A percentile compares a stretch with the other conserved stretches of the same genome.
Evolutionary conservation across 129 eudicot species (phyloP).

Genomic region (Erigeron canadensis): DNA sequence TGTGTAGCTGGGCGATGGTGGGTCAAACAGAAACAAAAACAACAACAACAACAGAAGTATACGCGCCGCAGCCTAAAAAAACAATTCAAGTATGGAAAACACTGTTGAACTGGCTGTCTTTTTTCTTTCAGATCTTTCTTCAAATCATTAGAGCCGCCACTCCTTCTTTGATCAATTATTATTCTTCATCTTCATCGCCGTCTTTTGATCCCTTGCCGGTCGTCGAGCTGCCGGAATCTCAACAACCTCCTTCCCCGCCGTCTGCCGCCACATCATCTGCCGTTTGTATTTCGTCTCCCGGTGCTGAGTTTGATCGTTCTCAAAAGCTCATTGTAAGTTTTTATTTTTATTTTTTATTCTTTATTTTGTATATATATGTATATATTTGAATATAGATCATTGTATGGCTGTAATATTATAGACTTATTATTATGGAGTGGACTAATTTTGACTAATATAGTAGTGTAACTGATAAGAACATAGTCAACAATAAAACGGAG

Average conservation of each 20-base stretch:
- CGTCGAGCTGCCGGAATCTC: constrained; percentile 54
- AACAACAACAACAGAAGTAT: constrained; percentile 38
- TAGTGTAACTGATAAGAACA: neutral
- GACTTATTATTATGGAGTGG: neutral
- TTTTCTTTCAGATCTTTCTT: constrained; percentile 89
- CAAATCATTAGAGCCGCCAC: constrained; percentile 95
- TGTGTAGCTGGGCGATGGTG: constrained; percentile 42
- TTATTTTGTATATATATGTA: neutral
- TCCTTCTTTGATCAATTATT: constrained; percentile 61
- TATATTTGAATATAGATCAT: neutral
- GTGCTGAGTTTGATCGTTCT: constrained; percentile 19
- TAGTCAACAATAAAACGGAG: too few species aligned
- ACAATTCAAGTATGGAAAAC: constrained; percentile 80
- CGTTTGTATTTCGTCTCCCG: constrained; percentile 26
- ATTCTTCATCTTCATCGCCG: constrained; percentile 40
- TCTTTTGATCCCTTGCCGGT: constrained; percentile 79
- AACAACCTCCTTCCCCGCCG: constrained; percentile 33
- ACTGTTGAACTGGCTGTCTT: constrained; percentile 78
- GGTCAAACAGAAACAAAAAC: constrained; percentile 44
- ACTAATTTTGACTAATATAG: neutral
- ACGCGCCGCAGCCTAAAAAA: constrained; percentile 54
- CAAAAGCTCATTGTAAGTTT: constrained; percentile 66
- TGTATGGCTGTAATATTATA: too few species aligned
- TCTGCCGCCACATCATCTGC: constrained; percentile 46
- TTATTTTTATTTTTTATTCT: neutral